Conservation (phyloP, 2,329 filamentous ascomycete species). For the Chaetomium olivaceum region DNA sequence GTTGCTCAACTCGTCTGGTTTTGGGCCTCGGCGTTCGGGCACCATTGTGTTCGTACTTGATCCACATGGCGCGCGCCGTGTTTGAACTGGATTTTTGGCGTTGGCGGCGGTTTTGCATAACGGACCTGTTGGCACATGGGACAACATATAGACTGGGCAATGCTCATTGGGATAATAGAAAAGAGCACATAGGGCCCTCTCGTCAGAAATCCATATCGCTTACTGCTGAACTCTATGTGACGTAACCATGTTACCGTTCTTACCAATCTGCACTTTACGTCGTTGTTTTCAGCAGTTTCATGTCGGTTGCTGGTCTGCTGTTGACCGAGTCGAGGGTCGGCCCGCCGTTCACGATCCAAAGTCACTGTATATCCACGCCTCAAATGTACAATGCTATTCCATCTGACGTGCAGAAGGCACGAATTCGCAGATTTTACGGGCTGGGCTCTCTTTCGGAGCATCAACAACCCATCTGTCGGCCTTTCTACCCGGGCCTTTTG, state of each 20-base stretch:
- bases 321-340: background rate
- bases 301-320: background rate
- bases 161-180: background rate
- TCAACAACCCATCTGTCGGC: background rate
- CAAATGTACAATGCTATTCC: slow-evolving; percentile 21
- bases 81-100: background rate
- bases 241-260: background rate
- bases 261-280: background rate
- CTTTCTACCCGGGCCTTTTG: background rate
- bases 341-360: background rate
- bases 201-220: background rate
- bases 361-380: background rate
- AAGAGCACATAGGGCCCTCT: background rate
- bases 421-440: background rate
- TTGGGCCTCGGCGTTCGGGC: background rate
- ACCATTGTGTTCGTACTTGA: background rate
- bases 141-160: slow-evolving; percentile 1
- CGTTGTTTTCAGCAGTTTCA: background rate
- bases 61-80: background rate
- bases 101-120: background rate
- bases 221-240: background rate
- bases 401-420: background rate
- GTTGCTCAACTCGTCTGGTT: slow-evolving; percentile 9
- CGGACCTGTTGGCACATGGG: background rate
- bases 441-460: background rate